phyloP scores from a whole-genome alignment of 306 rosid species.

The Rosa chinensis region DNA sequence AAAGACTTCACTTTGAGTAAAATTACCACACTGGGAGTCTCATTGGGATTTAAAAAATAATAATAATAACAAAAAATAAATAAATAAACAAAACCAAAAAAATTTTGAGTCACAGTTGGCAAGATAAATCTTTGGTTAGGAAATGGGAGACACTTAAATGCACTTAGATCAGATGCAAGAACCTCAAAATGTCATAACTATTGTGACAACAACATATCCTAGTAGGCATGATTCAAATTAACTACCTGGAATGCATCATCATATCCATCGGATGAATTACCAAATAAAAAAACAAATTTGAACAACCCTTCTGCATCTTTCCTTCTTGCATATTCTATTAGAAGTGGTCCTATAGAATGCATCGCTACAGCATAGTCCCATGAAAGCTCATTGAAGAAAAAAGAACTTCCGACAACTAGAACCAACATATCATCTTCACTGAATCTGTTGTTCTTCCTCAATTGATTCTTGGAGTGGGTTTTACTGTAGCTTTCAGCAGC shows the following conservation, averaged over 20 bases:
- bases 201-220: conserved; percentile 4
- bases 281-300: conserved; percentile 86
- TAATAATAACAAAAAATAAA: neutral
- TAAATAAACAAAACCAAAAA: neutral
- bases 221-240: conserved; percentile 25
- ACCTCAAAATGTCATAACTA: neutral
- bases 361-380: conserved; percentile 97
- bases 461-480: conserved; percentile 61
- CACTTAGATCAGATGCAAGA: conserved; percentile 11
- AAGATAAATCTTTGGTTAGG: neutral
- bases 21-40: neutral
- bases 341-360: conserved; percentile 84
- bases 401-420: conserved; percentile 80
- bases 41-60: neutral
- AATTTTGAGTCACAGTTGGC: neutral
- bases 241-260: conserved; percentile 76
- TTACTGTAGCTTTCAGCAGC: conserved; percentile 66
- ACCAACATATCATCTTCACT: conserved; percentile 66
- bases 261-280: conserved; percentile 78
- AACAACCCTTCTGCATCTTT: conserved; percentile 57
- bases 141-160: conserved; percentile 6
- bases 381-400: conserved; percentile 64
- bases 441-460: conserved; percentile 59
- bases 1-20: neutral
- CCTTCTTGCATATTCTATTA: conserved; percentile 72